Conservation (phyloP, 208 protist species). For the Trypanosomatidae sp. region DNA sequence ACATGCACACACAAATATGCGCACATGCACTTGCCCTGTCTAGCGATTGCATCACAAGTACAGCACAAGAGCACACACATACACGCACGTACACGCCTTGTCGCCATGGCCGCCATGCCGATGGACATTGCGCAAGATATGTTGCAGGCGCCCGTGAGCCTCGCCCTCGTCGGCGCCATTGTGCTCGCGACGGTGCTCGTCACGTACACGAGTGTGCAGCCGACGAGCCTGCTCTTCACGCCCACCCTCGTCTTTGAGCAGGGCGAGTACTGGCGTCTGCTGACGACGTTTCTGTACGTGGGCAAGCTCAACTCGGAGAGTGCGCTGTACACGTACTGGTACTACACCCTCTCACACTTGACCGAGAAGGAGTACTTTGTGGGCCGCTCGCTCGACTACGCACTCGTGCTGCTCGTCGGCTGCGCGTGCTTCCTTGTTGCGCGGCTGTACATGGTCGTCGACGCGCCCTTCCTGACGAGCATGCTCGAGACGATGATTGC, state of each 20-base stretch:
- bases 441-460: slow-evolving; percentile 20
- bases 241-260: slow-evolving; percentile 53
- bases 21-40: slow-evolving; percentile 11
- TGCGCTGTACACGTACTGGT: not conserved
- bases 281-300: slow-evolving; percentile 64
- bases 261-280: slow-evolving; percentile 72
- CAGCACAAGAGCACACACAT: not conserved
- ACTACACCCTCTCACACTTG: slow-evolving; percentile 2
- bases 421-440: slow-evolving; percentile 28
- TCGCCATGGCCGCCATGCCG: slow-evolving; percentile 2
- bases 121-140: slow-evolving; percentile 9
- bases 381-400: slow-evolving; percentile 40
- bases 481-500: slow-evolving; percentile 37
- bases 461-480: slow-evolving; percentile 36
- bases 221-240: slow-evolving; percentile 57
- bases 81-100: not conserved
- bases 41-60: no score
- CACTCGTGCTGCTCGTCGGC: slow-evolving; percentile 35
- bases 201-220: slow-evolving; percentile 38
- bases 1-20: not conserved
- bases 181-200: slow-evolving; percentile 26
- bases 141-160: slow-evolving; percentile 19
- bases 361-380: slow-evolving; percentile 67
- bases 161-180: slow-evolving; percentile 9
- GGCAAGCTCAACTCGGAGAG: slow-evolving; percentile 9